These are phyloP conservation scores for Geotrichum reessii DNA, from an alignment of 1,139 yeast genomes.

Conservation along the genomic window DNA sequence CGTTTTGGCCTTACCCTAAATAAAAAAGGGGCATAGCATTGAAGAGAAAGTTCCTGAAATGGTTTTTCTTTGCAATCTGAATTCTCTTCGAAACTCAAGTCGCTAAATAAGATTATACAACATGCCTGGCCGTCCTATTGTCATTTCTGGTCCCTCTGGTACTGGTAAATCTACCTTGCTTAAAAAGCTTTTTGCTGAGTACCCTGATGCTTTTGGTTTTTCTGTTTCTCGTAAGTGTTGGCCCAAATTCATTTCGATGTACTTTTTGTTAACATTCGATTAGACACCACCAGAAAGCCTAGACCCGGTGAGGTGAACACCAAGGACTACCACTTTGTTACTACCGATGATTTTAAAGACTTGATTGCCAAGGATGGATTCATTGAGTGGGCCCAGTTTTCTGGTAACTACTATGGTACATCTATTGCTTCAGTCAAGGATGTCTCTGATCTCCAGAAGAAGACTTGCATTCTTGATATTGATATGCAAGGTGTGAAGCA, in stretches of 20 bases:
- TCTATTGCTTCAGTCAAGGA: constrained; percentile 77
- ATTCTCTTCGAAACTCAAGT: background rate
- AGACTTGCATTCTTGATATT: constrained; percentile 83
- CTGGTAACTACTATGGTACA: constrained; percentile 97
- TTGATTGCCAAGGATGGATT: constrained; percentile 70
- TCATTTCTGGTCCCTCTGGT: constrained; percentile 92
- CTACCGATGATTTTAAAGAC: constrained; percentile 70
- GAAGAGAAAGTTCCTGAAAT: background rate
- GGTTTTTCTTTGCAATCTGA: background rate
- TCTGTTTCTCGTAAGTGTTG: constrained; percentile 58
- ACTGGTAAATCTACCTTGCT: constrained; percentile 93
- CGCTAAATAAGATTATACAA: background rate
- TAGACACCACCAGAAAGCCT: constrained; percentile 85
- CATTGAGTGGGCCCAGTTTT: constrained; percentile 96
- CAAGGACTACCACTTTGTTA: constrained; percentile 78
- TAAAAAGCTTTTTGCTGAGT: constrained; percentile 84
- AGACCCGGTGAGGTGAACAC: constrained; percentile 89
- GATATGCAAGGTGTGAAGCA: constrained; percentile 98
- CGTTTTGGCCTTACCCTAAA: background rate
- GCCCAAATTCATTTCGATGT: background rate
- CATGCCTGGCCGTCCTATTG: constrained; percentile 64
- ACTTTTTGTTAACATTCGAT: background rate
- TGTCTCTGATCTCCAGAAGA: constrained; percentile 49
- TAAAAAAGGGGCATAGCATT: background rate
- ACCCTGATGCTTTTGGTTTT: constrained; percentile 84